Percentiles rank a stretch among this genome's conserved stretches.
Conservation (phyloP, 2,329 filamentous ascomycete genomes). For the Pyrenophora tritici-repentis region DNA sequence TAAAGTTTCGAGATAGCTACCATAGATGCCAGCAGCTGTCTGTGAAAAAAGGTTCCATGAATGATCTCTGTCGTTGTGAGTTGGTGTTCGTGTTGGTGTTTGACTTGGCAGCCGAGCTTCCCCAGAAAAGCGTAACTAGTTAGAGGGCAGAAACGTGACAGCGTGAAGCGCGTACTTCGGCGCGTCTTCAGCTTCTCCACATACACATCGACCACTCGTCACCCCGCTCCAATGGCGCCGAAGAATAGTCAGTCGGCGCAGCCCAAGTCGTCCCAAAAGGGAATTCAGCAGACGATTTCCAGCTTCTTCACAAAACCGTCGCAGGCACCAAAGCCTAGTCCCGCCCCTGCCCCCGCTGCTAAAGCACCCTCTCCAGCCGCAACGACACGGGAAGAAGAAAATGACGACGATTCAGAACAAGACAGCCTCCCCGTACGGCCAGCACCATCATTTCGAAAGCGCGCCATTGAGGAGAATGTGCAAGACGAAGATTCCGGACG, state of each 20-base stretch:
- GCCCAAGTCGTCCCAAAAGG: constrained; percentile 49
- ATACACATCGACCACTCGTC: constrained; percentile 12
- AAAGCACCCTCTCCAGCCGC: constrained; percentile 30
- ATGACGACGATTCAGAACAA: constrained; percentile 16
- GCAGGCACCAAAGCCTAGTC: constrained; percentile 38
- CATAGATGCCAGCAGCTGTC: too few relatives aligned
- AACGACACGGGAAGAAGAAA: constrained; percentile 2
- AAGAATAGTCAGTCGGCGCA: constrained; percentile 41
- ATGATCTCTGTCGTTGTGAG: too few relatives aligned
- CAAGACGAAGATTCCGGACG: constrained; percentile 37
- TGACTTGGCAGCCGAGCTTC: background rate
- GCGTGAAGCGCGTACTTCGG: constrained; percentile 24
- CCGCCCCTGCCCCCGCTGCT: constrained; percentile 13
- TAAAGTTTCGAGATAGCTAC: too few relatives aligned
- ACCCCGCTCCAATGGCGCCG: constrained; percentile 41
- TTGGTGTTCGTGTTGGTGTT: too few relatives aligned
- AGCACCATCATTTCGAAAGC: constrained; percentile 28
- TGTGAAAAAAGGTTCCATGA: too few relatives aligned
- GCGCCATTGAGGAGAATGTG: constrained; percentile 46
- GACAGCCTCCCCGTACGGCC: constrained; percentile 16
- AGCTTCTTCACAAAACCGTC: constrained; percentile 72
- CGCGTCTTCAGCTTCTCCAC: constrained; percentile 22
- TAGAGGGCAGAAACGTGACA: constrained; percentile 24
- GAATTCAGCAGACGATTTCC: constrained; percentile 81
- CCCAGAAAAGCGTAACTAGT: background rate